A percentile compares a stretch with the other conserved stretches of the same genome.
Conservation (phyloP, 495 filamentous ascomycete species). For the Trichoderma asperelloides region DNA sequence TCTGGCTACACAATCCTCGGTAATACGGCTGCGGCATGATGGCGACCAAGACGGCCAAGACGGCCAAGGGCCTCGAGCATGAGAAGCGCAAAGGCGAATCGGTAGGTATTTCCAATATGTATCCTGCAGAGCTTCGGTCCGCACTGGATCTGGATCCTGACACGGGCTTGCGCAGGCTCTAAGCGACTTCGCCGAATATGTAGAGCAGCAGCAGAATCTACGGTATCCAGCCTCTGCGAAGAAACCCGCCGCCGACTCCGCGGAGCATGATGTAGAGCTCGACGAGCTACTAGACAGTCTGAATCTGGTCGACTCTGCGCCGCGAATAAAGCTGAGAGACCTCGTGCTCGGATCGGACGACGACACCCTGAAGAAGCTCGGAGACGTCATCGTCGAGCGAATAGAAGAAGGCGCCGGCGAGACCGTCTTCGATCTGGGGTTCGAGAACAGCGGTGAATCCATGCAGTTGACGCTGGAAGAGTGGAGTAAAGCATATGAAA, state of each 20-base stretch:
- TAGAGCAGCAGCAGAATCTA: slow-evolving; percentile 80
- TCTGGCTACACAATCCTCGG: not conserved
- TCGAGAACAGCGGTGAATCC: slow-evolving; percentile 86
- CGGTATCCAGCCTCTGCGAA: slow-evolving; percentile 36
- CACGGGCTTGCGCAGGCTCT: slow-evolving; percentile 51
- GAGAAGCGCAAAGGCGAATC: slow-evolving; percentile 82
- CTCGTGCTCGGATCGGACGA: slow-evolving; percentile 58
- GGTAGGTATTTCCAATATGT: slow-evolving; percentile 35
- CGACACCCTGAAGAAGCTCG: slow-evolving; percentile 45
- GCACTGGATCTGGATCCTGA: slow-evolving; percentile 9
- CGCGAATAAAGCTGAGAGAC: slow-evolving; percentile 60
- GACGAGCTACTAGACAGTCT: slow-evolving; percentile 81
- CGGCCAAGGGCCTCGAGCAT: slow-evolving; percentile 39
- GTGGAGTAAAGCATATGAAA: slow-evolving; percentile 65
- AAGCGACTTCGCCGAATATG: slow-evolving; percentile 96
- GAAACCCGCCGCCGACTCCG: slow-evolving; percentile 24
- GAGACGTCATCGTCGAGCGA: slow-evolving; percentile 55
- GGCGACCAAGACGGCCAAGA: slow-evolving; percentile 49
- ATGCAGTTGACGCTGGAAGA: slow-evolving; percentile 74
- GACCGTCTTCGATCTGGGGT: slow-evolving; percentile 82
- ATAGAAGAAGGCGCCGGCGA: slow-evolving; percentile 85
- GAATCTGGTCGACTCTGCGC: slow-evolving; percentile 67
- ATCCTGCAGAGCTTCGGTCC: not conserved
- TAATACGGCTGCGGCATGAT: slow-evolving; percentile 27
- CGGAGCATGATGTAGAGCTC: slow-evolving; percentile 76